These are phyloP conservation scores for Xerocomellus dryophilus DNA, from an alignment of 768 basidiomycete species.

Conservation along the genomic window DNA sequence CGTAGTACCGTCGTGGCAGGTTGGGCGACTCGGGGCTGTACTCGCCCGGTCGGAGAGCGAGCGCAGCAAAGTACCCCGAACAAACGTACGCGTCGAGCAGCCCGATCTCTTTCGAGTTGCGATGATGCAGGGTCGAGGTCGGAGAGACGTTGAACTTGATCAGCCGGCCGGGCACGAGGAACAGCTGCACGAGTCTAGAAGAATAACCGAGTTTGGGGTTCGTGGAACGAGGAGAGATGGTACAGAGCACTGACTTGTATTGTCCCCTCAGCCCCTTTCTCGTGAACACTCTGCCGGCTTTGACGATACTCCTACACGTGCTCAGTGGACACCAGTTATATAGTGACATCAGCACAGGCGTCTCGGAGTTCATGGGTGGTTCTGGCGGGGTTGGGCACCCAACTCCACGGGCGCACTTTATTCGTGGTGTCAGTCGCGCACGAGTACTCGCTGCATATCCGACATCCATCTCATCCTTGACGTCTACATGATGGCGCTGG, in stretches of 20 bases:
- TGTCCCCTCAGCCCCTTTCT: conserved; percentile 68
- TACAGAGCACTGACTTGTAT: conserved; percentile 60
- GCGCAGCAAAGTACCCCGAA: conserved; percentile 81
- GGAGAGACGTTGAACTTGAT: conserved; percentile 67
- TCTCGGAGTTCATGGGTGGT: conserved; percentile 49
- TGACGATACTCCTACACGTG: conserved; percentile 72
- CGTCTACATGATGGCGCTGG: conserved; percentile 68
- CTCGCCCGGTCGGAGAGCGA: conserved; percentile 61
- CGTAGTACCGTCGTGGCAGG: conserved; percentile 75
- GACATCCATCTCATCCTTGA: conserved; percentile 77
- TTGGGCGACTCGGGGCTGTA: conserved; percentile 50
- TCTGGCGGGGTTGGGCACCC: conserved; percentile 47
- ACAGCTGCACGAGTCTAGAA: conserved; percentile 62
- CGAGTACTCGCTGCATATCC: conserved; percentile 50
- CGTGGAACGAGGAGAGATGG: too few species aligned
- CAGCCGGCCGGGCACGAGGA: conserved; percentile 74
- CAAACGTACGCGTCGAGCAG: conserved; percentile 77
- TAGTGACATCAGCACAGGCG: conserved; percentile 57
- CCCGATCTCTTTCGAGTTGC: conserved; percentile 52
- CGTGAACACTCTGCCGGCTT: conserved; percentile 70
- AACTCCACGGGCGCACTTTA: conserved; percentile 31
- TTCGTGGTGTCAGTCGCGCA: conserved; percentile 58
- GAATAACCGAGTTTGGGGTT: background rate
- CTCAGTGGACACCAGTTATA: conserved; percentile 89
- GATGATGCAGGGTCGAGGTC: conserved; percentile 53